Conservation (phyloP, 192 early-diverging fungal genomes). For the Endogone sp. region DNA sequence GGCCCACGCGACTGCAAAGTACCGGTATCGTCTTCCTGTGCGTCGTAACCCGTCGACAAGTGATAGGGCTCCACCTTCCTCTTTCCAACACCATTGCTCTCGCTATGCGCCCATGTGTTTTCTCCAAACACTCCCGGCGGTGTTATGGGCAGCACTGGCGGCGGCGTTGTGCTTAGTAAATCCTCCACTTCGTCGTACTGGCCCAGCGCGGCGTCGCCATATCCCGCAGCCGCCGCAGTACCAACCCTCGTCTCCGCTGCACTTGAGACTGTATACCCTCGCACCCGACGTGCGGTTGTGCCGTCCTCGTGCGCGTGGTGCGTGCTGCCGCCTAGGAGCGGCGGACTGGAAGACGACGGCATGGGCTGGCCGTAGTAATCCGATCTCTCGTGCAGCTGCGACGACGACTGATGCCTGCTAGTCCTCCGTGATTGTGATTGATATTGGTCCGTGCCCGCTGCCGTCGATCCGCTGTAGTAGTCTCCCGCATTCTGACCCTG, state of each 20-base stretch:
- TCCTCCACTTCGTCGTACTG: neutral
- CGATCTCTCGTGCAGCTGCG: neutral
- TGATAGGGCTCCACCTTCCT: neutral
- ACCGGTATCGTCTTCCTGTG: too few species aligned
- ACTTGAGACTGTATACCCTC: neutral
- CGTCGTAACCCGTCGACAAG: neutral
- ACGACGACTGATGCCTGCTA: neutral
- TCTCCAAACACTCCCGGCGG: neutral
- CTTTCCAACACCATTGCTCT: neutral
- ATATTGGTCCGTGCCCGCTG: neutral
- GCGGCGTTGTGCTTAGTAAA: neutral
- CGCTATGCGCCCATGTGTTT: neutral
- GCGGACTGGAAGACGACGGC: neutral
- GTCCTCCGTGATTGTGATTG: neutral
- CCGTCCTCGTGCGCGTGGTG: neutral
- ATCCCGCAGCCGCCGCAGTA: neutral
- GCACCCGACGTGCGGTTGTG: neutral
- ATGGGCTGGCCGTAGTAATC: neutral
- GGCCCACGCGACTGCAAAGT: neutral
- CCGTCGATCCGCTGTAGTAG: neutral
- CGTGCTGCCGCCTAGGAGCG: neutral
- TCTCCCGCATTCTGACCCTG: neutral
- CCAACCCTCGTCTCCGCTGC: neutral
- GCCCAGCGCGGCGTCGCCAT: neutral
- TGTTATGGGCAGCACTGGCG: neutral